Percentiles rank a stretch among this genome's conserved stretches.
These are phyloP conservation scores for Podaxis sp. DNA, from an alignment of 768 basidiomycete species.

Conservation along the genomic window DNA sequence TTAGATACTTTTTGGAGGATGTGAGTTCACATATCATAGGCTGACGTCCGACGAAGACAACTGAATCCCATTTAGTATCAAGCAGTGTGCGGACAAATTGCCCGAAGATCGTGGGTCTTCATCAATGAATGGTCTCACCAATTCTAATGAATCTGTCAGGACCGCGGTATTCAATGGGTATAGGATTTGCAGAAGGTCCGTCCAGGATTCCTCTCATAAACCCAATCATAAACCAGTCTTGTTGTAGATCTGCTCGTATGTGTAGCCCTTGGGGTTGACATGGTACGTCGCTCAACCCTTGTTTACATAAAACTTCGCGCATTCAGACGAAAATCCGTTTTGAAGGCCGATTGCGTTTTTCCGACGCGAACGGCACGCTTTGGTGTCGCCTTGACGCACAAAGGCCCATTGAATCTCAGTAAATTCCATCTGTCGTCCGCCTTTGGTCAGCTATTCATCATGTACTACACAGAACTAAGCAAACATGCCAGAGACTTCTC, in stretches of 20 bases:
- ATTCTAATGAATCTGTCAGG: constrained; percentile 41
- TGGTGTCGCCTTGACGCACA: constrained; percentile 83
- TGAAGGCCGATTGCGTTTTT: constrained; percentile 85
- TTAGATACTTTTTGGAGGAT: constrained; percentile 85
- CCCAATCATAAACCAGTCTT: background rate
- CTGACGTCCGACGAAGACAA: background rate
- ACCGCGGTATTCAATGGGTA: constrained; percentile 90
- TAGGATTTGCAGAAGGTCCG: constrained; percentile 88
- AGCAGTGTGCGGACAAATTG: constrained; percentile 76
- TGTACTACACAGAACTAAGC: constrained; percentile 49
- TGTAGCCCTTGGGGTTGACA: constrained; percentile 89
- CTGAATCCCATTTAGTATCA: constrained; percentile 50
- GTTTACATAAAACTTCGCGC: background rate
- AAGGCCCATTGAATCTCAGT: constrained; percentile 85
- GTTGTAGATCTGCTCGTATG: constrained; percentile 80
- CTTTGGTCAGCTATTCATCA: background rate
- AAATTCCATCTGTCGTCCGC: constrained; percentile 20
- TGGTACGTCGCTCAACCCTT: constrained; percentile 49
- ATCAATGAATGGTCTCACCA: background rate
- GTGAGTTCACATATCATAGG: constrained; percentile 35
- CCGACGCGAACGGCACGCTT: constrained; percentile 92
- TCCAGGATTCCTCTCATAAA: background rate
- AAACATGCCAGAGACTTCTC: constrained; percentile 70
- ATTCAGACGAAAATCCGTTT: constrained; percentile 25
- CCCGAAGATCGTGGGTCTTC: constrained; percentile 69